Evolutionary conservation across 768 basidiomycete genomes (phyloP).

Genomic region (Hemileccinum rubropunctum): DNA sequence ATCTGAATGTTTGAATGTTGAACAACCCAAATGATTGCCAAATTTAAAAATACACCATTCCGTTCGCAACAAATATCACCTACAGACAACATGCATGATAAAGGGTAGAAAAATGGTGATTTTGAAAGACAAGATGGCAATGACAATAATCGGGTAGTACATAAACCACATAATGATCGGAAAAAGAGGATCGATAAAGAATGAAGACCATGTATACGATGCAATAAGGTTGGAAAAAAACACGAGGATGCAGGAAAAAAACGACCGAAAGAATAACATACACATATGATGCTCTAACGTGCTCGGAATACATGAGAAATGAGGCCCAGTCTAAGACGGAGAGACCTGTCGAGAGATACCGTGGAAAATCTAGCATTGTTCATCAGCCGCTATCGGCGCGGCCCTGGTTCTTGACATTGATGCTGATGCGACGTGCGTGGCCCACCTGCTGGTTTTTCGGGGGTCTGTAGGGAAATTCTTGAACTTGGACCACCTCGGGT

Average conservation of each 20-base stretch:
- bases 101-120: not conserved
- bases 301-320: not conserved
- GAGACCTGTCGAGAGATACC: not conserved
- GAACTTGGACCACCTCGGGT: constrained; percentile 1
- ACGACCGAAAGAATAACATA: not conserved
- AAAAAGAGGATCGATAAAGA: not conserved
- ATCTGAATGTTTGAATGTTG: not conserved
- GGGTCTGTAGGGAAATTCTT: constrained; percentile 34
- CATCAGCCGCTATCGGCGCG: constrained; percentile 12
- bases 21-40: not conserved
- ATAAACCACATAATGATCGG: not conserved
- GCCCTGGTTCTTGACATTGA: constrained; percentile 31
- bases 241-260: not conserved
- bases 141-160: not conserved
- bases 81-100: not conserved
- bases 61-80: not conserved
- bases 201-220: not conserved
- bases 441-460: constrained; percentile 33
- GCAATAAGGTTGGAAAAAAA: not conserved
- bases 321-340: too few relatives aligned
- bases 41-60: not conserved
- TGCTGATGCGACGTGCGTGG: constrained; percentile 40
- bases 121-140: not conserved
- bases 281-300: constrained; percentile 1
- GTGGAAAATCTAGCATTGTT: not conserved